Base-by-base conservation (phyloP, 75 land plant species). In the Gnetum montanum region DNA sequence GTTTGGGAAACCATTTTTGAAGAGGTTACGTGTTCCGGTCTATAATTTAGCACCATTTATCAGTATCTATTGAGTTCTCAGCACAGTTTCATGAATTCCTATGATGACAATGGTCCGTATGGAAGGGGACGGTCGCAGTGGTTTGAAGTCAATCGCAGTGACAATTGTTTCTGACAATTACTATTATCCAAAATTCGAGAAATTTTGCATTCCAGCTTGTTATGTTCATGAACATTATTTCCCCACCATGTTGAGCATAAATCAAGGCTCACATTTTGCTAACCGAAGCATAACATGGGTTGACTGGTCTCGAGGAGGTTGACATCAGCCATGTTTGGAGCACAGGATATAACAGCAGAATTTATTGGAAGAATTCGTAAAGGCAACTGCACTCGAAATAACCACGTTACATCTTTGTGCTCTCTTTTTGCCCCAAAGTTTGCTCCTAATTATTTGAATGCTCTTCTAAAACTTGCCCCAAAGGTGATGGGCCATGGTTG, bases 201-300 rank as follows among this genome's bases (percentile, higher is more conserved):
- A 76, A 4, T 81, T 67, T 49, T 84, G 87, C 44, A 40, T 33
- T 34, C 85, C 85, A 28, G 54, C 48, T 1, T 84, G 87, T 49
- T 84, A 84, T 46, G 85, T 81, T 8, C 85, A 84, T 54, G 87
- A 84, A 34, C 87, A 84, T 35, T 84, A 80, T 47, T 65, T 81
- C 40, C 84, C 73, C 12, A 81, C 85, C 23, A 78, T 85, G 86
- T 25, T 85, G 31, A 62, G 57, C 45, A 82, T 81, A 18, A 24
- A 57, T 41, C 51, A 46, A 15, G 55, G 67, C 3, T 33, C 71
- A 47, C 56, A 52, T 12, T 43, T 82, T 34, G 83, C 77, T 30
- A 78, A 78, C 50, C 41, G 85, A 25, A 79, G 62, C 38, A 43
- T 79, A 35, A 78, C 83, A 1, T 71, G 60, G 66, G 69, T 65